phyloP scores from a whole-genome alignment of 768 basidiomycete species.

The Amanita phalloides region DNA sequence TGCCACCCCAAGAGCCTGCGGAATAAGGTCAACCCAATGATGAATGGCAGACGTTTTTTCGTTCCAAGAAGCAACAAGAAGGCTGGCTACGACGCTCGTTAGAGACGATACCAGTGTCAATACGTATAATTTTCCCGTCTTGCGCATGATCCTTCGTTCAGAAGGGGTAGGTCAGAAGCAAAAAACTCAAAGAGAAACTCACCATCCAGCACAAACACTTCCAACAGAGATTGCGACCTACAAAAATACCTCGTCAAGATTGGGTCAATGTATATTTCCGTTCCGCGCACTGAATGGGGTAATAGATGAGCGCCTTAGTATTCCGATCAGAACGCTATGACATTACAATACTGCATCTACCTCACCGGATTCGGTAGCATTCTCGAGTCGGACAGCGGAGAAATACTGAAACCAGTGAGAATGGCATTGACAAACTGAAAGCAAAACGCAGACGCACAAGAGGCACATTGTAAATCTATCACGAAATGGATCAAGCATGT shows the following conservation, averaged over 20 bases:
- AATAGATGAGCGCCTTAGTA: conserved; percentile 68
- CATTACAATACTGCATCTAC: conserved; percentile 5
- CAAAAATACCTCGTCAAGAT: neutral
- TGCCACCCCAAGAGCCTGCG: conserved; percentile 78
- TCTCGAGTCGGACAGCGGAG: conserved; percentile 62
- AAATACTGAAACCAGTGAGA: conserved; percentile 48
- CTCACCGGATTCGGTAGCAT: conserved; percentile 64
- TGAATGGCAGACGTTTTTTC: conserved; percentile 47
- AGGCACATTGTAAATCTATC: conserved; percentile 78
- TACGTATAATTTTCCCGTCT: conserved; percentile 76
- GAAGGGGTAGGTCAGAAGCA: conserved; percentile 5
- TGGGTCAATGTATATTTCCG: conserved; percentile 5
- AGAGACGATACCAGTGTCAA: conserved; percentile 61
- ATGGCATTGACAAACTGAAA: conserved; percentile 5
- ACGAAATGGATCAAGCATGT: conserved; percentile 7
- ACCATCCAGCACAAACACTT: conserved; percentile 85
- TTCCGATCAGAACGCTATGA: neutral
- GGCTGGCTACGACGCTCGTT: conserved; percentile 46
- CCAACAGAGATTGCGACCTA: conserved; percentile 76
- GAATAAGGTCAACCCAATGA: conserved; percentile 70
- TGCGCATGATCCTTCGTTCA: conserved; percentile 63
- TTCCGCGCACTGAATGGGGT: conserved; percentile 68
- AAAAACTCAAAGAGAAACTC: conserved; percentile 14
- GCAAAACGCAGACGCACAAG: conserved; percentile 34
- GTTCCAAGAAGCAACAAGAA: conserved; percentile 58